phyloP scores from a whole-genome alignment of 768 basidiomycete species.

The Tulasnella sp. region DNA sequence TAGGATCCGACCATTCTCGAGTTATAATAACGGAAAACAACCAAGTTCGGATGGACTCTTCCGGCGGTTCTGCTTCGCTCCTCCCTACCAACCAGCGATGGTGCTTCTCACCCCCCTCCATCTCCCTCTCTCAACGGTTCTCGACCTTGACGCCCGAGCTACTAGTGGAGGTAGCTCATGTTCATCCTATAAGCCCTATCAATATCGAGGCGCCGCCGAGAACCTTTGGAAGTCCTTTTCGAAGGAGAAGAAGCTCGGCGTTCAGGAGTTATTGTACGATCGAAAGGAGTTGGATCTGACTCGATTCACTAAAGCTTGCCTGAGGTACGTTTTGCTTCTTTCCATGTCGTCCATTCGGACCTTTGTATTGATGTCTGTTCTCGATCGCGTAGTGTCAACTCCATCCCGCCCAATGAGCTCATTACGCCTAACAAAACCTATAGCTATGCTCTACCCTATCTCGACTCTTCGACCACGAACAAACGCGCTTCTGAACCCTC shows the following conservation, averaged over 20 bases:
- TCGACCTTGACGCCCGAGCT: background rate
- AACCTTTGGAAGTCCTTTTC: background rate
- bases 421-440: constrained; percentile 4
- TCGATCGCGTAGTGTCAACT: background rate
- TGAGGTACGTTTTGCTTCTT: background rate
- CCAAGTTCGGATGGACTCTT: too few species aligned
- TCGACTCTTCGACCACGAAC: background rate
- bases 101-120: too few species aligned
- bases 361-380: background rate
- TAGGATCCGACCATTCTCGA: background rate
- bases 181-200: background rate
- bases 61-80: too few species aligned
- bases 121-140: background rate
- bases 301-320: background rate
- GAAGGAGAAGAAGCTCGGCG: background rate
- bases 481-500: background rate
- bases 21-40: too few species aligned
- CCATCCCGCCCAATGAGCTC: background rate
- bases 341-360: too few species aligned
- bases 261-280: background rate
- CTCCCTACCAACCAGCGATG: too few species aligned
- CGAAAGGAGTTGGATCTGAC: constrained; percentile 3
- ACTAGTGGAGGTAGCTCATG: background rate
- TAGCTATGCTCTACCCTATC: background rate
- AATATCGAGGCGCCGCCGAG: background rate